Base-by-base conservation (phyloP, 257 asterid species). In the Schizonepeta tenuifolia region DNA sequence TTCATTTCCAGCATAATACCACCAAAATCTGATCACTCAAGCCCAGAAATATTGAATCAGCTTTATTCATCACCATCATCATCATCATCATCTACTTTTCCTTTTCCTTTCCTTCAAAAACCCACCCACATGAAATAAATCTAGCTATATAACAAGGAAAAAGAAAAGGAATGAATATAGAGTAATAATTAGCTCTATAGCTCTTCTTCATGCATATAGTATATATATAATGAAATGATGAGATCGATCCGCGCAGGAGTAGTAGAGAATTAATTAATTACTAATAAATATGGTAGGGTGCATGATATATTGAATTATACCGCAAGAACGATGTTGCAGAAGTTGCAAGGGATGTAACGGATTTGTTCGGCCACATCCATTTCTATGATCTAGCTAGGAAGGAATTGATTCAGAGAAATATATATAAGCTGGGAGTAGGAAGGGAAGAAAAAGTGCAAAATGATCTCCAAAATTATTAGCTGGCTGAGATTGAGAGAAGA, bases 261-360 rank as follows among this genome's bases (percentile, higher is more conserved):
- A 31, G 35, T 31, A 31, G 35, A 31, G 35, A 31, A 31, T 31
- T 1, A 24, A 24, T 24, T 1, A 28, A 28, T 28, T 28, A 24
- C 26, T 24, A 28, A 28, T 28, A n/a, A n/a, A 28, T 28, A 28
- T 28, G 4, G n/a, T n/a, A n/a, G 0, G 33, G 33, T 28, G 33
- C 3, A 1, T 28, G 4, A 28, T n/a, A n/a, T n/a, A n/a, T 31
- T 31, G 3, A 15, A 57, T 14, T 28, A 66, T 88, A 90, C 97
- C 97, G 95, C 97, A 75, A 91, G 97, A 81, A 91, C 97, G 61
- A 87, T 89, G 82, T 79, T 91, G 90, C 97, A 91, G 84, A 83
- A 89, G 85, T 82, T 86, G 89, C 96, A 89, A 87, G 97, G 94
- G 82, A 91, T 89, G 77, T 91, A 91, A 74, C 95, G 88, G 67